Percentiles rank a stretch among this genome's conserved stretches.
Conservation (phyloP, 2,329 filamentous ascomycete genomes). For the Aureobasidium sp. region DNA sequence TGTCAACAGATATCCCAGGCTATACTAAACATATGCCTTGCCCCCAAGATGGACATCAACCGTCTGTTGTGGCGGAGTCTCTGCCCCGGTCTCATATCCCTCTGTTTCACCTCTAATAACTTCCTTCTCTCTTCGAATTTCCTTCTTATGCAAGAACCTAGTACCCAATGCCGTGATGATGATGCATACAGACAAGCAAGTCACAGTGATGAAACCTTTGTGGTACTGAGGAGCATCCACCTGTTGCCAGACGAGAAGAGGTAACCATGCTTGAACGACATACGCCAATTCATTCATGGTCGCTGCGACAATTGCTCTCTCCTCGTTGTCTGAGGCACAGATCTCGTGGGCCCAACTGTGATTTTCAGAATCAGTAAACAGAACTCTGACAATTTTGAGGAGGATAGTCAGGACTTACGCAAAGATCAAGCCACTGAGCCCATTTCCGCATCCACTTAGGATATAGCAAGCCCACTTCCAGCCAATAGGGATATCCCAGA, state of each 20-base stretch:
- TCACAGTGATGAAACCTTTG: constrained; percentile 54
- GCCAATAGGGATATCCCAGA: constrained; percentile 40
- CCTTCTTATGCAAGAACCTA: neutral
- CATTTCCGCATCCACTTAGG: constrained; percentile 42
- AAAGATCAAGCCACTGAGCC: constrained; percentile 44
- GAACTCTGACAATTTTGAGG: too few species aligned
- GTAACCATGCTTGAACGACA: constrained; percentile 63
- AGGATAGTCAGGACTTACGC: constrained; percentile 32
- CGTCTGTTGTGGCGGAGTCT: neutral
- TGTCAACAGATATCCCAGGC: too few species aligned
- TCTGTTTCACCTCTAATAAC: neutral
- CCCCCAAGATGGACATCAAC: neutral
- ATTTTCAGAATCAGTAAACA: constrained; percentile 35
- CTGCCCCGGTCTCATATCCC: neutral
- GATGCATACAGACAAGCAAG: constrained; percentile 42
- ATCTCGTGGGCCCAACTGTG: constrained; percentile 46
- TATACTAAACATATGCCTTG: neutral
- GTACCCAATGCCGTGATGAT: constrained; percentile 38
- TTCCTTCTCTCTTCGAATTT: neutral
- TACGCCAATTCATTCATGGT: constrained; percentile 65
- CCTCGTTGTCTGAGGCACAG: neutral
- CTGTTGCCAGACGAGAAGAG: constrained; percentile 59
- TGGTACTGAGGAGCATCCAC: constrained; percentile 53
- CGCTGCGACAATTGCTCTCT: constrained; percentile 52
- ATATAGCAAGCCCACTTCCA: constrained; percentile 61